These are phyloP conservation scores for Phytopythium aichiense DNA, from an alignment of 352 stramenopile genomes.

Conservation along the genomic window DNA sequence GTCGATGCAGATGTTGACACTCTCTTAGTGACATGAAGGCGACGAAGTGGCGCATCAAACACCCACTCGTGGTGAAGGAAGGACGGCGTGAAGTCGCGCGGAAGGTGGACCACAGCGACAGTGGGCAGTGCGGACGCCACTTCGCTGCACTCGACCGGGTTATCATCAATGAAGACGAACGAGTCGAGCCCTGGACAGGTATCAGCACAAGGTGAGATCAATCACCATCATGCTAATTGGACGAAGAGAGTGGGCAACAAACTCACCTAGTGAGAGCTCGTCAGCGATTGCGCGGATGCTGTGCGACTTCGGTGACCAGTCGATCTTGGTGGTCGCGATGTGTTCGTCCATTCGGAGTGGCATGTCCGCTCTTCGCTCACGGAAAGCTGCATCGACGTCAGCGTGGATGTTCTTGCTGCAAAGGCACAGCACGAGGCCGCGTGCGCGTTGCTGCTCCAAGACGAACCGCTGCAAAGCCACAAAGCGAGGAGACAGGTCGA, in stretches of 20 bases:
- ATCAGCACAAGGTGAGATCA: not conserved
- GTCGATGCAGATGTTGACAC: not conserved
- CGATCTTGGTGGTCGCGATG: constrained; percentile 41
- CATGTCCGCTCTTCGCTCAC: constrained; percentile 34
- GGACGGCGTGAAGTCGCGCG: constrained; percentile 22
- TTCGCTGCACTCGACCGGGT: constrained; percentile 63
- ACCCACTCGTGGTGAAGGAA: constrained; percentile 49
- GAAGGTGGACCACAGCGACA: constrained; percentile 47
- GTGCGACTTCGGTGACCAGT: constrained; percentile 56
- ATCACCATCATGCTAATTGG: not conserved
- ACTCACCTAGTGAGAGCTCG: constrained; percentile 46
- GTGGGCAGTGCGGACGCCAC: constrained; percentile 38
- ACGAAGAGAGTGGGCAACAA: not conserved
- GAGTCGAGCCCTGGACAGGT: constrained; percentile 37
- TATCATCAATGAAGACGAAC: constrained; percentile 76
- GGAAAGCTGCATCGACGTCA: constrained; percentile 55
- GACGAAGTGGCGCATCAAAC: constrained; percentile 27
- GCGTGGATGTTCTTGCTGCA: constrained; percentile 65
- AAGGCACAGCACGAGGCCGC: constrained; percentile 51
- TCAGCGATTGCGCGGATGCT: constrained; percentile 51
- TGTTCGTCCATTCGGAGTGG: constrained; percentile 49
- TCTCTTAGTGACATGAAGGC: not conserved
- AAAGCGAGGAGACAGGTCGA: constrained; percentile 40
- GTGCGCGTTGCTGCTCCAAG: constrained; percentile 29
- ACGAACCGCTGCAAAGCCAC: constrained; percentile 59